Evolutionary conservation across 139 green algal species (phyloP).

Genomic region (Micractinium conductrix): DNA sequence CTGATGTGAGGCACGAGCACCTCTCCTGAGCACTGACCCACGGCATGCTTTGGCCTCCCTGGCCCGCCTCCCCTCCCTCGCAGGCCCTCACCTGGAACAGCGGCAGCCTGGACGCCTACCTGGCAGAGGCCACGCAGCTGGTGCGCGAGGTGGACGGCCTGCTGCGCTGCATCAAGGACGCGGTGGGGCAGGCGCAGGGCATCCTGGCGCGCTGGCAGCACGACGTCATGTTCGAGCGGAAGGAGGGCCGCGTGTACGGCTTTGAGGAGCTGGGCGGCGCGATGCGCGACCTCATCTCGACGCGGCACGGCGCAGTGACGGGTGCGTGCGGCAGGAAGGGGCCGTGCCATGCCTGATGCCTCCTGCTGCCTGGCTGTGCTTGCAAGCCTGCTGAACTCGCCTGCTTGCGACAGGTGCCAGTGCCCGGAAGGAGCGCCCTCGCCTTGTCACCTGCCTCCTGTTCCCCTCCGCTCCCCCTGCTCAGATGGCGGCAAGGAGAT

Average conservation of each 20-base stretch:
- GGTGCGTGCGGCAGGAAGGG: slow-evolving; percentile 13
- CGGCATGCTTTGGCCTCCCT: too few species aligned
- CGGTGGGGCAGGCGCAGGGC: slow-evolving; percentile 67
- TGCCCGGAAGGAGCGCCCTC: background rate
- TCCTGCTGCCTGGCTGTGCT: background rate
- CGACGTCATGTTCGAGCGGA: slow-evolving; percentile 90
- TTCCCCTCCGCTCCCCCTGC: too few species aligned
- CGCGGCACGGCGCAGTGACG: slow-evolving; percentile 45
- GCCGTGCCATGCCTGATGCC: background rate
- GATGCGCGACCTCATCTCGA: slow-evolving; percentile 34
- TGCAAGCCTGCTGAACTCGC: background rate
- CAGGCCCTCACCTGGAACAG: slow-evolving; percentile 82
- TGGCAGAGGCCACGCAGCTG: slow-evolving; percentile 77
- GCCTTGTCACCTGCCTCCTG: background rate
- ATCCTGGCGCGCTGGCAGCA: slow-evolving; percentile 72
- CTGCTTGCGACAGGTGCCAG: background rate
- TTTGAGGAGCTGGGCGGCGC: slow-evolving; percentile 80
- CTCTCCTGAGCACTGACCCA: too few species aligned
- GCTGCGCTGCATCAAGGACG: slow-evolving; percentile 83
- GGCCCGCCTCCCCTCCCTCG: background rate
- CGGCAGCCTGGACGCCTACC: slow-evolving; percentile 82
- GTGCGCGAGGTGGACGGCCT: slow-evolving; percentile 76
- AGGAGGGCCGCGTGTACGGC: slow-evolving; percentile 79
- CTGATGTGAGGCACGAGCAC: too few species aligned
- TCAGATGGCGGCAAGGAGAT: slow-evolving; percentile 86